Base-by-base conservation (phyloP, 805 yeast species). In the Ogataea glucozyma region DNA sequence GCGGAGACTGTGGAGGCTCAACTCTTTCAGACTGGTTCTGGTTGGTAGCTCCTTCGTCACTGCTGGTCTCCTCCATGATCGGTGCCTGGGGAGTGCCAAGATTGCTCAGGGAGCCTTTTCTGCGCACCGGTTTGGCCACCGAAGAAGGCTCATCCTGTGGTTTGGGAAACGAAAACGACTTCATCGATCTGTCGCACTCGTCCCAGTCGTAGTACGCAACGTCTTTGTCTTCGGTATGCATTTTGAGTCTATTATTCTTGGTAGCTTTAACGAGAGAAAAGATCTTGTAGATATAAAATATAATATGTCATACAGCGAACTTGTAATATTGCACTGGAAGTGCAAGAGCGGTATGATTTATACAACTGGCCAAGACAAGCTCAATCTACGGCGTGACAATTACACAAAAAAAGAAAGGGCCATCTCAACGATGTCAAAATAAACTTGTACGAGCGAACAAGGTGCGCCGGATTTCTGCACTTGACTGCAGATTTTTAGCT, bases 151-250 rank as follows among this genome's bases (percentile, higher is more conserved):
- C n/a, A n/a, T 36, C 43, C 9, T 46, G 38, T 8, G 38, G 31
- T 16, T 47, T 47, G 4, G 51, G 56, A 20, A 44, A 49, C 13
- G 45, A 40, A 30, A 35, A 47, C 6, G 40, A 23, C 24, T 27
- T 22, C 32, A 47, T 16, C 9, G 39, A 12, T 13, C 27, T 40
- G 11, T 33, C 40, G 34, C 49, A 42, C 18, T 43, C 48, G 6
- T 47, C 47, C 51, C 47, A 47, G 41, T 47, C 49, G 30, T 41
- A 41, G 4, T 24, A 22, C 7, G 40, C 17, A 8, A 41, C 29
- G 6, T 27, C 23, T 4, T 31, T 3, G 5, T 26, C 23, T 2
- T 36, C 30, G 4, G 12, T 18, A 10, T 19, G 31, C 40, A 26
- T 36, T 10, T 18, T 35, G 21, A n/a, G 13, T 26, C 13, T 11